These are phyloP conservation scores for Tricharina praecox DNA, from an alignment of 495 filamentous ascomycete genomes.

Conservation along the genomic window DNA sequence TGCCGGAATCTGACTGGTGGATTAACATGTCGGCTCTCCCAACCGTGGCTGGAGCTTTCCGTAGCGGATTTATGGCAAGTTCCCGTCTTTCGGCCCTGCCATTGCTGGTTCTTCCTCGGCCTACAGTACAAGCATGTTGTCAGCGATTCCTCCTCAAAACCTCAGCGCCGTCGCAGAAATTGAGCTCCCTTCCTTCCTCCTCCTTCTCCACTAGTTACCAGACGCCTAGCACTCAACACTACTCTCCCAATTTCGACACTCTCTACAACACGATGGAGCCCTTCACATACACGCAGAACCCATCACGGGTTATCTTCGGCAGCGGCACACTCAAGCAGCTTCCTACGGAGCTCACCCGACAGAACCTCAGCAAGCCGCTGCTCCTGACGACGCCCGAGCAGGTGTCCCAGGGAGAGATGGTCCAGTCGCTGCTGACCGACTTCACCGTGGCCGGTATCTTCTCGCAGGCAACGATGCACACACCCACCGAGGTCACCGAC, in stretches of 20 bases:
- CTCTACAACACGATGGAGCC: constrained; percentile 33
- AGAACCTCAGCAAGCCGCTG: constrained; percentile 38
- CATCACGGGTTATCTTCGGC: constrained; percentile 46
- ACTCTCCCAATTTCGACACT: constrained; percentile 45
- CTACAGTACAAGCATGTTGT: no score
- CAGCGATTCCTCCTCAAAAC: no score
- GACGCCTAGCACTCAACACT: no score
- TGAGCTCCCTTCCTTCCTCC: constrained; percentile 70
- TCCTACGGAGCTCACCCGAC: constrained; percentile 39
- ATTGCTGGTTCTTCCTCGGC: background rate
- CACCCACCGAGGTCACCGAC: constrained; percentile 45
- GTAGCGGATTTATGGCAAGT: background rate
- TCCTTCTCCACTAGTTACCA: no score
- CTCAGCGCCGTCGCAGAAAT: background rate
- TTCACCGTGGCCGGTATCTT: constrained; percentile 41
- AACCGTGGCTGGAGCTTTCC: background rate
- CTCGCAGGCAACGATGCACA: constrained; percentile 51
- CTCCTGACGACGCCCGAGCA: constrained; percentile 45
- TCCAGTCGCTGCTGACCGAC: constrained; percentile 15
- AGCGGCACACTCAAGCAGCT: constrained; percentile 43
- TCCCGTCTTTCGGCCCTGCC: background rate
- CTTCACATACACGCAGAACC: constrained; percentile 46
- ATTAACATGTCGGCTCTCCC: background rate
- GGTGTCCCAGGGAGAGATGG: constrained; percentile 34
- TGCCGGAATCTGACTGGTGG: constrained; percentile 2